Conservation (phyloP, 352 stramenopile species). For the Pythium sp. region DNA sequence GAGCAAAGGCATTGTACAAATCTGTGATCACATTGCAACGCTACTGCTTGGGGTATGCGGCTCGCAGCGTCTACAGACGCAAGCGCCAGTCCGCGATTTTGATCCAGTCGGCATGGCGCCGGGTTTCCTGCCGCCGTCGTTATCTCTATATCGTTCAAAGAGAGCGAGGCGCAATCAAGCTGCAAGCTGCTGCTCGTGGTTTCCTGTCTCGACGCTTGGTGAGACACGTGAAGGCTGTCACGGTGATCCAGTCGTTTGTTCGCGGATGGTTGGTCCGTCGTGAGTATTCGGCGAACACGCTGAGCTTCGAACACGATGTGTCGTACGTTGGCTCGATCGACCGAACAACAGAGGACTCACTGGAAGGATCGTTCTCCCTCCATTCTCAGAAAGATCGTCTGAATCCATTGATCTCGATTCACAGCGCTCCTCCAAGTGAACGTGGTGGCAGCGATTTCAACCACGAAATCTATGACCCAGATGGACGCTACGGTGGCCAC, state of each 20-base stretch:
- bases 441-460: conserved; percentile 37
- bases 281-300: conserved; percentile 71
- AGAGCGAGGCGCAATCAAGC: conserved; percentile 40
- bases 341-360: conserved; percentile 39
- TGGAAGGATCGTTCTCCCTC: conserved; percentile 47
- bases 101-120: conserved; percentile 59
- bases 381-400: conserved; percentile 33
- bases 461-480: conserved; percentile 44
- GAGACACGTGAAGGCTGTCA: conserved; percentile 40
- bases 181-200: conserved; percentile 53
- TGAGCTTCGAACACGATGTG: conserved; percentile 77
- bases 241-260: conserved; percentile 76
- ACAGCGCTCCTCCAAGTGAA: conserved; percentile 57
- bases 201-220: conserved; percentile 42
- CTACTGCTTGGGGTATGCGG: conserved; percentile 66
- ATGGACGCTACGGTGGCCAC: conserved; percentile 39
- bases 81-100: conserved; percentile 43
- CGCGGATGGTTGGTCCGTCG: conserved; percentile 79
- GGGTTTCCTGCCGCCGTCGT: conserved; percentile 36
- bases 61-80: conserved; percentile 45
- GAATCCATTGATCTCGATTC: conserved; percentile 53
- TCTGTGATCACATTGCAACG: conserved; percentile 72
- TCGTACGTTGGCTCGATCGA: conserved; percentile 74
- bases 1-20: conserved; percentile 63
- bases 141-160: conserved; percentile 38